Evolutionary conservation across 371 early-diverging fungal genomes (phyloP), one percentile per base, ranked within the genome.

Genomic region (Saksenaea vasiformis): DNA sequence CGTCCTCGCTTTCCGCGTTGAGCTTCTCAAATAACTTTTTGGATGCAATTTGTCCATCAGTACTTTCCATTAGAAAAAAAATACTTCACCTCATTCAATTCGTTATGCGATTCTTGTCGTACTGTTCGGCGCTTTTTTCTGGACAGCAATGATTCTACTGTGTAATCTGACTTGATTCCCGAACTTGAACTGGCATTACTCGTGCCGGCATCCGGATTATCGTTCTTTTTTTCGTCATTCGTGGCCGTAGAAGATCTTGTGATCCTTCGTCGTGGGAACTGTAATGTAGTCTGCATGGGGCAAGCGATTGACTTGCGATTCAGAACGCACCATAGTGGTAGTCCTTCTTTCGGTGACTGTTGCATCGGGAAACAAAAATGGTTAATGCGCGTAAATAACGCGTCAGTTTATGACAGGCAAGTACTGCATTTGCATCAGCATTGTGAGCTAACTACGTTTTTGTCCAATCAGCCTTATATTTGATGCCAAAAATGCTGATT

Each of bases 21-120:
- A 65, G 56, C 34, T 65, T 56, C 10, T 41, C 54, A 56, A 65
- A 65, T 26, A 65, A 17, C 66, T 65, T 44, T 55, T 13, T 10
- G 43, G 41, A 17, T n/a, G 17, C 0, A 3, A 17, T 36, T 17
- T 8, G 27, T 9, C 22, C 13, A 24, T 34, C 2, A 19, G 38
- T 13, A 3, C 15, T 41, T 8, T 34, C 22, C 14, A 3, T 1
- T 5, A 22, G 22, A n/a, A 22, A 41, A n/a, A 3, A 9, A 7
- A 14, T 31, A 14, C 13, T 36, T 43, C 41, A 60, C 65, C 19
- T 65, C 28, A 34, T 59, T 39, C 5, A 65, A 55, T 39, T 54
- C 35, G 27, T 17, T 38, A 3, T 27, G 24, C 15, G 28, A 28
- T 34, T 56, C 34, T 35, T 60, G 55, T 60, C 41, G 58, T 39